Evolutionary conservation across 179 eudicot species (phyloP).

Genomic region (Pouteria campechiana): DNA sequence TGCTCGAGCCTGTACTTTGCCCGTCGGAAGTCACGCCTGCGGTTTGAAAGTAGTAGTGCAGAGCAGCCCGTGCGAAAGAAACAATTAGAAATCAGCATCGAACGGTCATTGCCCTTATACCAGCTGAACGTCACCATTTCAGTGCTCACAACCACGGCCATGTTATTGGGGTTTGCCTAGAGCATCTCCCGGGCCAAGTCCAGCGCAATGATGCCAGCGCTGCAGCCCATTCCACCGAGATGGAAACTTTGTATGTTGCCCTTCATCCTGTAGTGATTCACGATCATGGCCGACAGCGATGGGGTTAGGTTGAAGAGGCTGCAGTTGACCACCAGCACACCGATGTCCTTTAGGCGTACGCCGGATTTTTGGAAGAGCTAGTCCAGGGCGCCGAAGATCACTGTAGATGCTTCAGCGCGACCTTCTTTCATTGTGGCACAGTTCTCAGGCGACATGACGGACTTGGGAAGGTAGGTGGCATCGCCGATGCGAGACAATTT

Average conservation of each 20-base stretch:
- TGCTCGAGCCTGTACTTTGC: constrained; percentile 94
- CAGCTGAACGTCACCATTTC: constrained; percentile 94
- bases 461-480: constrained; percentile 72
- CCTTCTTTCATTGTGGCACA: constrained; percentile 82
- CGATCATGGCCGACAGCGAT: constrained; percentile 89
- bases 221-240: constrained; percentile 96
- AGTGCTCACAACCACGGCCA: constrained; percentile 80
- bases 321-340: constrained; percentile 86
- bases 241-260: constrained; percentile 85
- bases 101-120: constrained; percentile 66
- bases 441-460: constrained; percentile 35
- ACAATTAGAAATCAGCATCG: constrained; percentile 91
- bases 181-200: constrained; percentile 90
- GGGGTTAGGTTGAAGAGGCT: constrained; percentile 97
- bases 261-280: constrained; percentile 91
- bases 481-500: constrained; percentile 74
- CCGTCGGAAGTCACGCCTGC: constrained; percentile 67
- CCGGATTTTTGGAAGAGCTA: constrained; percentile 72
- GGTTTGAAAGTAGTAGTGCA: constrained; percentile 67
- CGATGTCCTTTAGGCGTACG: constrained; percentile 72
- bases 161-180: constrained; percentile 82
- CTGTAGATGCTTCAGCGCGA: constrained; percentile 64
- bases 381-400: constrained; percentile 92
- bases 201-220: constrained; percentile 69
- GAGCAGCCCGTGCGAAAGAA: constrained; percentile 96